phyloP scores from a whole-genome alignment of 2,329 filamentous ascomycete species.

The Teratosphaeria viscida region DNA sequence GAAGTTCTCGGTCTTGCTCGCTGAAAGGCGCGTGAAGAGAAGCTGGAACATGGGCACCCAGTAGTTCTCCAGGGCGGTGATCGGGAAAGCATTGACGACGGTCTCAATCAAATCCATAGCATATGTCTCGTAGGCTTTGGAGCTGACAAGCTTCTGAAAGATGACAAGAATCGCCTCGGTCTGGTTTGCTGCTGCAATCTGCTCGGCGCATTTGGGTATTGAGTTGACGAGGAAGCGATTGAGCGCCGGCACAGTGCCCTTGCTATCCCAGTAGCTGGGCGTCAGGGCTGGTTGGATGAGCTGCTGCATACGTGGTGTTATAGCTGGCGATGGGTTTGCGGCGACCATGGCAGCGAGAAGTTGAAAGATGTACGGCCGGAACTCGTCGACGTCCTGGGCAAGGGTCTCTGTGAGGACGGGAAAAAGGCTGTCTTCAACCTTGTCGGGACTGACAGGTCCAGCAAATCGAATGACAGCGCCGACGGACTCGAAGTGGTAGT shows the following conservation, averaged over 20 bases:
- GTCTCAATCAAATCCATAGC: conserved; percentile 86
- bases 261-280: conserved; percentile 79
- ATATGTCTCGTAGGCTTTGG: conserved; percentile 74
- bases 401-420: conserved; percentile 72
- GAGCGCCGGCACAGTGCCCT: conserved; percentile 86
- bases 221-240: conserved; percentile 76
- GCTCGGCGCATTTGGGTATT: conserved; percentile 62
- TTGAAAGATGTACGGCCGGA: conserved; percentile 93
- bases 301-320: conserved; percentile 71
- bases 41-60: conserved; percentile 72
- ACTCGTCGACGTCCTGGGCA: conserved; percentile 77
- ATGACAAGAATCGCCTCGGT: conserved; percentile 84
- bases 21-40: conserved; percentile 62
- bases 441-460: conserved; percentile 56
- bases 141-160: conserved; percentile 78
- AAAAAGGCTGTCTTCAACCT: conserved; percentile 73
- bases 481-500: conserved; percentile 93
- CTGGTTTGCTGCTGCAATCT: conserved; percentile 69
- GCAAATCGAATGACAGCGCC: conserved; percentile 76
- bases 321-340: conserved; percentile 64
- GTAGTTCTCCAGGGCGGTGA: conserved; percentile 64
- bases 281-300: conserved; percentile 69
- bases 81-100: conserved; percentile 61
- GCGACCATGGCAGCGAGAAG: conserved; percentile 85
- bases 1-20: conserved; percentile 71